Evolutionary conservation across 495 filamentous ascomycete genomes (phyloP).

Genomic region (Xylaria intraflava): DNA sequence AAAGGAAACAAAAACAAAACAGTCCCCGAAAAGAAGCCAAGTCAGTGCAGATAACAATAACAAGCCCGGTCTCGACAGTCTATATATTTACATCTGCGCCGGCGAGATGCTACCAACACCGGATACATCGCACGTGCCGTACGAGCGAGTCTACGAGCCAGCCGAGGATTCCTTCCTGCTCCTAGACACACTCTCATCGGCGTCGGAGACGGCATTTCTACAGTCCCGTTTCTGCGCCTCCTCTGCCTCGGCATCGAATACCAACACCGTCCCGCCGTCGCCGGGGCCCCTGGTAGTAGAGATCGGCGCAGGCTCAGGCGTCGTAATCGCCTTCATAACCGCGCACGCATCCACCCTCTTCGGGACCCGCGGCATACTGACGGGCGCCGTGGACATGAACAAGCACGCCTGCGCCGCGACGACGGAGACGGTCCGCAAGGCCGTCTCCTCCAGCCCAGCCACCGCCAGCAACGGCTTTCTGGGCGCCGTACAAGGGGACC

Average conservation of each 20-base stretch:
- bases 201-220: slow-evolving; percentile 66
- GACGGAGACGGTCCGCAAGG: slow-evolving; percentile 51
- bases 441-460: slow-evolving; percentile 34
- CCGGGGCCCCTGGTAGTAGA: slow-evolving; percentile 63
- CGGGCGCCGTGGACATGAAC: slow-evolving; percentile 77
- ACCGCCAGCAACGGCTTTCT: slow-evolving; percentile 42
- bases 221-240: slow-evolving; percentile 47
- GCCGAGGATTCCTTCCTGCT: slow-evolving; percentile 94
- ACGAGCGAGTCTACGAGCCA: slow-evolving; percentile 82
- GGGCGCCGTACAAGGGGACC: slow-evolving; percentile 58
- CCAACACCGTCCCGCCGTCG: neutral
- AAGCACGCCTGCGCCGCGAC: slow-evolving; percentile 68
- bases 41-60: neutral
- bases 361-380: slow-evolving; percentile 60
- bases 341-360: slow-evolving; percentile 69
- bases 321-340: slow-evolving; percentile 79
- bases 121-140: slow-evolving; percentile 81
- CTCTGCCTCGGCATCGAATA: slow-evolving; percentile 14
- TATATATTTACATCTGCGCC: neutral
- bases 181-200: slow-evolving; percentile 80
- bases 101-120: slow-evolving; percentile 79
- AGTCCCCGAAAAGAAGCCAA: neutral
- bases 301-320: slow-evolving; percentile 82
- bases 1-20: too few relatives aligned
- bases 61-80: neutral